Percentiles rank a stretch among this genome's conserved stretches.
Evolutionary conservation across 23 red algal genomes (phyloP).

Genomic region (Gracilaria caudata): DNA sequence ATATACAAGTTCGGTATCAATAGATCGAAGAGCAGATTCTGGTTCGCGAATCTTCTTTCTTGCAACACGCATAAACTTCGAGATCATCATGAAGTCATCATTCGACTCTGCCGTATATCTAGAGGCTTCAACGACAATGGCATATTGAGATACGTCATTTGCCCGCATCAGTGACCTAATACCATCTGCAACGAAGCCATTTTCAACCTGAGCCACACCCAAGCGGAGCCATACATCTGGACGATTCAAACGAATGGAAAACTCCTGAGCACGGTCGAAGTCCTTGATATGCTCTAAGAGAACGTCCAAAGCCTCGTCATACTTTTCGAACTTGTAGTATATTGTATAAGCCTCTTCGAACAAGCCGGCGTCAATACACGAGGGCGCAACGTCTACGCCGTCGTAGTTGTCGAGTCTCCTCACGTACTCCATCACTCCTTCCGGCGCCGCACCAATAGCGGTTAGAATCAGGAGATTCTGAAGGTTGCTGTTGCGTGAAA

Average conservation of each 20-base stretch:
- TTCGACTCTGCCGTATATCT: conserved; percentile 50
- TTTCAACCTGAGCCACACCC: conserved; percentile 78
- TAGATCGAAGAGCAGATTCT: conserved; percentile 48
- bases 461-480: conserved; percentile 99
- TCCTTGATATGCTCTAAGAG: conserved; percentile 94
- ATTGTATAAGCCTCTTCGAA: conserved; percentile 96
- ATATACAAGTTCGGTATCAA: conserved; percentile 94
- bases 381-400: conserved; percentile 77
- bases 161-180: conserved; percentile 82
- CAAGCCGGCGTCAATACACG: conserved; percentile 83
- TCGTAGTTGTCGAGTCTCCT: conserved; percentile 95
- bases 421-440: conserved; percentile 94
- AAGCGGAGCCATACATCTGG: conserved; percentile 89
- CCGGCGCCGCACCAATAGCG: conserved; percentile 82
- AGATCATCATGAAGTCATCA: conserved; percentile 76
- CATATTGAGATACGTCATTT: conserved; percentile 73
- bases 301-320: conserved; percentile 87
- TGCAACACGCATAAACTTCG: conserved; percentile 69
- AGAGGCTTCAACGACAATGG: conserved; percentile 69
- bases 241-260: conserved; percentile 83
- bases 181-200: conserved; percentile 75
- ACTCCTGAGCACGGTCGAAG: conserved; percentile 88
- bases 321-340: conserved; percentile 93
- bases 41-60: conserved; percentile 75
- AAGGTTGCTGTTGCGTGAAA: conserved; percentile 91